Evolutionary conservation across 1,284 basidiomycete genomes (phyloP).

Genomic region (Trichosporon coremiiforme): DNA sequence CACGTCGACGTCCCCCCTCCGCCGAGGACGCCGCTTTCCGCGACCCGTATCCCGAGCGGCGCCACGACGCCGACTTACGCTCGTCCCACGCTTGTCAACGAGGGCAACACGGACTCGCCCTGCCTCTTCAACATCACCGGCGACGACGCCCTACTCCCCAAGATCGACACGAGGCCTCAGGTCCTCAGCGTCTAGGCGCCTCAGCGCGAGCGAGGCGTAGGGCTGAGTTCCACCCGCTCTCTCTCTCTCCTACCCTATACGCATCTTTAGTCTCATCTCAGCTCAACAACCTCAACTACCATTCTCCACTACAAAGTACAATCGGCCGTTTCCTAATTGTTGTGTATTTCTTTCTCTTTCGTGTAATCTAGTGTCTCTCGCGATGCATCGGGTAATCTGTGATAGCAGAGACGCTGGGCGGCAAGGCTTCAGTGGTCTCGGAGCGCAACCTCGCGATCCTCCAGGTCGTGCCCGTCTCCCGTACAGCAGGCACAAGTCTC

Average conservation of each 20-base stretch:
- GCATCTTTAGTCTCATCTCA: no score
- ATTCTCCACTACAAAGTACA: background rate
- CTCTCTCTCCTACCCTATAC: no score
- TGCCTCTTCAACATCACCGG: conserved; percentile 33
- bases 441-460: no score
- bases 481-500: no score
- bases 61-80: conserved; percentile 22
- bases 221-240: no score
- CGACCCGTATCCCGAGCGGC: conserved; percentile 10
- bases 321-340: background rate
- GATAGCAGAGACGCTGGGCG: background rate
- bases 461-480: no score
- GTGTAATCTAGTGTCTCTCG: conserved; percentile 1
- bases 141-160: conserved; percentile 13
- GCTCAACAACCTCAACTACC: background rate
- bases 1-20: background rate
- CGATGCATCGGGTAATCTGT: background rate
- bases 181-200: background rate
- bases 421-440: no score
- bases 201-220: no score
- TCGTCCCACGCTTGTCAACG: conserved; percentile 29
- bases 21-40: background rate
- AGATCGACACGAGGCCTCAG: conserved; percentile 12
- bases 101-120: conserved; percentile 34
- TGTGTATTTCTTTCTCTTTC: background rate